Evolutionary conservation across 345 rosid species (phyloP), one percentile per base, ranked within the genome.

Genomic region (Erysimum cheiranthoides): DNA sequence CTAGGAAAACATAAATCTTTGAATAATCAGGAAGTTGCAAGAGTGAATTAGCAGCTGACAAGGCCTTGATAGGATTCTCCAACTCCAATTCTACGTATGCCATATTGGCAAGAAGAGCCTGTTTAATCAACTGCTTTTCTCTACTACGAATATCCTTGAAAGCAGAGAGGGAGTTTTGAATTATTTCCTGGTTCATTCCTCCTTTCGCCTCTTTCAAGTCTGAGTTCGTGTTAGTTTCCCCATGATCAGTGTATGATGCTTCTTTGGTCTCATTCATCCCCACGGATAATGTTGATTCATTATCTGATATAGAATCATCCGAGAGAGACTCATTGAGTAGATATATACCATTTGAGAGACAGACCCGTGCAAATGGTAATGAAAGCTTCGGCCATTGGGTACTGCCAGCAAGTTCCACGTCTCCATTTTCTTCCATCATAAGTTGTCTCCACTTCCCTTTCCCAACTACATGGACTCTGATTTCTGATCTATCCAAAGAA

Each of bases 361-460:
- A 96, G 67, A 86, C 83, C 38, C 95, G 91, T 53, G 99, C 99
- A 39, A 89, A 77, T 51, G 92, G 66, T 74, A 93, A 12, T 43
- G 98, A 93, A 61, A 93, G 95, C 80, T 84, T 85, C 39, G 85
- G 87, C 70, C 85, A 88, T 47, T 87, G 84, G 70, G 81, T 84
- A 57, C 59, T 71, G 30, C 84, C 83, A 45, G 73, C 63, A 69
- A 53, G 75, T 79, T 82, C 86, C 51, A 76, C 76, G 27, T 28
- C 50, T 51, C 88, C 86, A 17, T 86, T 89, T 45, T 85, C 87
- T 74, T 85, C 91, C 54, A 92, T 56, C 43, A 84, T 81, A 69
- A 96, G 93, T 53, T 83, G 80, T 82, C 99, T 89, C 97, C 96
- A 91, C 75, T 87, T 96, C 68, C 99, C 99, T 81, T 86, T 89